Evolutionary conservation across 2,329 filamentous ascomycete species (phyloP).

Genomic region (Aspergillus pseudoviridinutans): DNA sequence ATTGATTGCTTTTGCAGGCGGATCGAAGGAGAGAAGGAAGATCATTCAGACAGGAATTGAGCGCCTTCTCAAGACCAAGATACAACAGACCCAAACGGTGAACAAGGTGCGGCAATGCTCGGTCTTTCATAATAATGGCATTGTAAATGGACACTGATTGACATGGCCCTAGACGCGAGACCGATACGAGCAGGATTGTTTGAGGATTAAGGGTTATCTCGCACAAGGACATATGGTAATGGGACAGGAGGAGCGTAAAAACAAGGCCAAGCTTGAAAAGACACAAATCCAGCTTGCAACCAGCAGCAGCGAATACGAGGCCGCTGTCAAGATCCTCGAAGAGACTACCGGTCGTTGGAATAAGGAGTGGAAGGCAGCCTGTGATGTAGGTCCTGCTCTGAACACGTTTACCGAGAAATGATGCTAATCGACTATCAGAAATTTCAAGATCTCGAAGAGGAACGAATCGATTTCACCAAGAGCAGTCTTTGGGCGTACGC

Average conservation of each 20-base stretch:
- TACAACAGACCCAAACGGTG: conserved; percentile 82
- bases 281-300: conserved; percentile 91
- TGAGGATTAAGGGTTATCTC: conserved; percentile 97
- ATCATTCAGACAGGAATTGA: conserved; percentile 93
- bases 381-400: conserved; percentile 55
- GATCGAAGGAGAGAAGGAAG: conserved; percentile 94
- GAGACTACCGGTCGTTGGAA: conserved; percentile 97
- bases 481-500: conserved; percentile 97
- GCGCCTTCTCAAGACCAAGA: conserved; percentile 88
- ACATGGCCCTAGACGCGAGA: conserved; percentile 65
- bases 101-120: conserved; percentile 67
- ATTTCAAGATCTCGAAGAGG: conserved; percentile 98
- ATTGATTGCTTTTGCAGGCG: conserved; percentile 82
- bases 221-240: conserved; percentile 99
- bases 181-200: conserved; percentile 92
- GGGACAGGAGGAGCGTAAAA: conserved; percentile 98
- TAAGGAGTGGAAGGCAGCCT: conserved; percentile 94
- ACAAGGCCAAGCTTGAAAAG: conserved; percentile 98
- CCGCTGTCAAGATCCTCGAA: conserved; percentile 85
- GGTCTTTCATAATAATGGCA: neutral
- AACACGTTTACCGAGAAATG: neutral
- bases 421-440: conserved; percentile 55
- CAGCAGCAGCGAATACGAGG: conserved; percentile 90
- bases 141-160: conserved; percentile 6
- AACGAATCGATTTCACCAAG: conserved; percentile 94